phyloP scores from a whole-genome alignment of 352 stramenopile genomes.

The Pythium pyrilobum region DNA sequence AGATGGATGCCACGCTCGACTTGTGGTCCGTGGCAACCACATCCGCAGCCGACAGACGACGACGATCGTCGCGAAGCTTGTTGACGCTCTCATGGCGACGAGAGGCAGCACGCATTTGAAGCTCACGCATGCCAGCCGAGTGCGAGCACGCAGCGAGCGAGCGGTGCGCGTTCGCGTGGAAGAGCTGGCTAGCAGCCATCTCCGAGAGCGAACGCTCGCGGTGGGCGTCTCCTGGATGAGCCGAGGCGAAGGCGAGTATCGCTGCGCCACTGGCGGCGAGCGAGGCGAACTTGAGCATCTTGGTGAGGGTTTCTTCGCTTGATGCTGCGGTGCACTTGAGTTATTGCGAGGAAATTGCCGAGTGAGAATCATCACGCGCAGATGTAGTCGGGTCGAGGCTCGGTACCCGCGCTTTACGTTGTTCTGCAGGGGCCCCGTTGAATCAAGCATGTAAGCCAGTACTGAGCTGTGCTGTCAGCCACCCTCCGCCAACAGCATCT shows the following conservation, averaged over 20 bases:
- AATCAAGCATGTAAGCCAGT: too few relatives aligned
- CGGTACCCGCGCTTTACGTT: too few relatives aligned
- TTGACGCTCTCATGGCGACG: neutral
- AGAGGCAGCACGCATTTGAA: neutral
- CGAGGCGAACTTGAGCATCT: neutral
- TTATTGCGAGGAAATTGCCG: neutral
- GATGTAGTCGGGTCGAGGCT: too few relatives aligned
- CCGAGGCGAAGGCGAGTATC: neutral
- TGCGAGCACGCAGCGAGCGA: constrained; percentile 2
- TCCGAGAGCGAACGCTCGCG: neutral
- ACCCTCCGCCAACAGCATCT: too few relatives aligned
- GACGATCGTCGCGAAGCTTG: neutral
- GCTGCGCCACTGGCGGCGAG: neutral
- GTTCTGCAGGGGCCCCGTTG: too few relatives aligned
- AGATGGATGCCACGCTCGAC: neutral
- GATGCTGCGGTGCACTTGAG: too few relatives aligned
- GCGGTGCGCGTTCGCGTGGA: neutral
- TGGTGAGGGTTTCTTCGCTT: neutral
- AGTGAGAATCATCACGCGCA: neutral
- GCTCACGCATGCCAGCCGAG: neutral
- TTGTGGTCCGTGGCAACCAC: neutral
- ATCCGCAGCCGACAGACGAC: neutral
- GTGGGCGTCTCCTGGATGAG: neutral
- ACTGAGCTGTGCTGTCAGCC: too few relatives aligned
- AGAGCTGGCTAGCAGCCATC: neutral